These are phyloP conservation scores for Aphanomyces euteiches DNA, from an alignment of 352 stramenopile species.

Conservation along the genomic window DNA sequence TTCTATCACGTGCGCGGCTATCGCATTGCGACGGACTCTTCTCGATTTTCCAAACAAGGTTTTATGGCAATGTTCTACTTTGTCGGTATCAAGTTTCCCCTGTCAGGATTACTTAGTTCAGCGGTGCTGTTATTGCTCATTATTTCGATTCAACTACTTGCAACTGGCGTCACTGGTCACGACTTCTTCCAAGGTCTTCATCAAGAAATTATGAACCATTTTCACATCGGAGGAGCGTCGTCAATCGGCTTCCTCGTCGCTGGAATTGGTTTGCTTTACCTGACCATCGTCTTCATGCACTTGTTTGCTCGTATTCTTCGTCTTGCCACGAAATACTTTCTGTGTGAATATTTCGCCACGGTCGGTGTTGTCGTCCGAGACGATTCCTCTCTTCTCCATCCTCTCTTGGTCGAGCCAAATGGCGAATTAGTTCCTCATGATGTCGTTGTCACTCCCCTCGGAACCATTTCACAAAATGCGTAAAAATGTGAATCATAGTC, in stretches of 20 bases:
- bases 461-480: too few species aligned
- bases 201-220: not conserved
- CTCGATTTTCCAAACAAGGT: slow-evolving; percentile 40
- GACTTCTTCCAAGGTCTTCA: too few species aligned
- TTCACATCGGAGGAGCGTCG: not conserved
- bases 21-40: slow-evolving; percentile 48
- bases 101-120: slow-evolving; percentile 19
- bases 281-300: slow-evolving; percentile 16
- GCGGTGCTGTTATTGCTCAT: too few species aligned
- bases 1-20: slow-evolving; percentile 40
- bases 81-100: slow-evolving; percentile 50
- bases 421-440: too few species aligned
- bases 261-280: slow-evolving; percentile 16
- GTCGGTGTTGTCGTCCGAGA: too few species aligned
- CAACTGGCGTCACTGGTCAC: too few species aligned
- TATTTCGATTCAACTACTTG: too few species aligned
- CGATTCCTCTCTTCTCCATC: too few species aligned
- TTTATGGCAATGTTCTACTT: slow-evolving; percentile 60
- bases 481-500: too few species aligned
- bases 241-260: not conserved
- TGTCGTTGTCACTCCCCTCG: too few species aligned
- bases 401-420: too few species aligned
- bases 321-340: slow-evolving; percentile 23
- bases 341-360: slow-evolving; percentile 20
- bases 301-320: slow-evolving; percentile 10